Evolutionary conservation across 2,329 filamentous ascomycete genomes (phyloP).

Genomic region (Paecilomyces sp.): DNA sequence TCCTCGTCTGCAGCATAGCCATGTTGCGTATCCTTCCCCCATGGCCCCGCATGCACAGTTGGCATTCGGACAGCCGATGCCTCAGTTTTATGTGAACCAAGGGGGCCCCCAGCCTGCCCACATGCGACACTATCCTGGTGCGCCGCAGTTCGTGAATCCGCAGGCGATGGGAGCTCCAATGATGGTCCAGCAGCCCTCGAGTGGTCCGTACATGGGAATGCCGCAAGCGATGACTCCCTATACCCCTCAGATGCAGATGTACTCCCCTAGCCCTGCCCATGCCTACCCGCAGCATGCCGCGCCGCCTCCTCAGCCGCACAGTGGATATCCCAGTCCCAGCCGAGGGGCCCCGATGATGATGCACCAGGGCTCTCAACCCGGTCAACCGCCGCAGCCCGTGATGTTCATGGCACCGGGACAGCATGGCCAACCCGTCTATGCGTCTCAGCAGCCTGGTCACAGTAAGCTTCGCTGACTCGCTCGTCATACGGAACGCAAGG

Average conservation of each 20-base stretch:
- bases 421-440: conserved; percentile 67
- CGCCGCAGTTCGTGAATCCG: conserved; percentile 63
- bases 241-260: conserved; percentile 72
- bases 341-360: conserved; percentile 88
- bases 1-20: conserved; percentile 63
- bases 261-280: conserved; percentile 68
- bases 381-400: conserved; percentile 62
- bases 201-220: conserved; percentile 61
- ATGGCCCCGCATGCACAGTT: conserved; percentile 65
- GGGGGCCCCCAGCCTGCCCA: conserved; percentile 63
- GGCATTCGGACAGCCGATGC: conserved; percentile 64
- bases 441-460: conserved; percentile 62
- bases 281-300: conserved; percentile 50
- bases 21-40: conserved; percentile 61
- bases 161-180: conserved; percentile 70
- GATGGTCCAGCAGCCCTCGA: conserved; percentile 72
- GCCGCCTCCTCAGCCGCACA: conserved; percentile 49
- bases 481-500: conserved; percentile 9
- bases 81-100: conserved; percentile 63
- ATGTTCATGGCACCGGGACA: conserved; percentile 68
- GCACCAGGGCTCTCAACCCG: conserved; percentile 88
- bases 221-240: conserved; percentile 64
- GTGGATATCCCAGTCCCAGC: conserved; percentile 82
- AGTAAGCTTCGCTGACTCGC: conserved; percentile 51
- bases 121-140: conserved; percentile 65